These are phyloP conservation scores for Ogataea corticis DNA, from an alignment of 805 yeast species.

Conservation along the genomic window DNA sequence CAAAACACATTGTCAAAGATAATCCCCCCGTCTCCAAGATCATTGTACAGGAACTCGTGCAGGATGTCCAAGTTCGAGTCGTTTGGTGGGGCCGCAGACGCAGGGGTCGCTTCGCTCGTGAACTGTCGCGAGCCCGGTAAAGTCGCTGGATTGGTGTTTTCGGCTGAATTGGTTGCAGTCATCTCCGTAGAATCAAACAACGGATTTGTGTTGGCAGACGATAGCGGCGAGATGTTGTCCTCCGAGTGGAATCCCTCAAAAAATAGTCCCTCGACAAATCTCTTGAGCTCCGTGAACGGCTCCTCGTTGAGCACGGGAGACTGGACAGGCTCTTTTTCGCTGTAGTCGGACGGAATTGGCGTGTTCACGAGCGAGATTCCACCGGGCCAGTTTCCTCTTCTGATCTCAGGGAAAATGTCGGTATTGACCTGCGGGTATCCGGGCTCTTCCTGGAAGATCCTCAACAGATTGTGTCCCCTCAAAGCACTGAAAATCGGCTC, in stretches of 20 bases:
- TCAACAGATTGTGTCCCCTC: slow-evolving; percentile 4
- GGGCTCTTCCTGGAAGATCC: background rate
- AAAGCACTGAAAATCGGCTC: slow-evolving; percentile 12
- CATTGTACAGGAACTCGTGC: slow-evolving; percentile 18
- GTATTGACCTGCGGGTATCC: too few relatives aligned
- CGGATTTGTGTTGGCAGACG: slow-evolving; percentile 4
- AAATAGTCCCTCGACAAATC: slow-evolving; percentile 18
- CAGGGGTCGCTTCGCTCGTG: background rate
- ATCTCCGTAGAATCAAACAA: slow-evolving; percentile 1
- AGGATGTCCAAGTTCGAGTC: slow-evolving; percentile 13
- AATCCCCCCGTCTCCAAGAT: slow-evolving; percentile 16
- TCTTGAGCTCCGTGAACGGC: slow-evolving; percentile 13
- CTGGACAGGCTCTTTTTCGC: background rate
- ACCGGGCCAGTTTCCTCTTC: slow-evolving; percentile 1
- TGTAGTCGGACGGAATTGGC: background rate
- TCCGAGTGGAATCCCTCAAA: slow-evolving; percentile 7
- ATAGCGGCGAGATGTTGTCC: slow-evolving; percentile 7
- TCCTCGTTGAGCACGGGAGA: slow-evolving; percentile 5
- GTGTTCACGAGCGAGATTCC: background rate
- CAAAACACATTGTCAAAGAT: slow-evolving; percentile 20
- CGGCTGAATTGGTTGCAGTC: background rate
- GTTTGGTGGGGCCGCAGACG: background rate
- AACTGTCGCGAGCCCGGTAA: background rate
- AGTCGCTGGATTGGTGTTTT: background rate
- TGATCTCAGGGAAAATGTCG: background rate